Evolutionary conservation across 202 grass and related monocot species (phyloP).

Genomic region (Setaria italica): DNA sequence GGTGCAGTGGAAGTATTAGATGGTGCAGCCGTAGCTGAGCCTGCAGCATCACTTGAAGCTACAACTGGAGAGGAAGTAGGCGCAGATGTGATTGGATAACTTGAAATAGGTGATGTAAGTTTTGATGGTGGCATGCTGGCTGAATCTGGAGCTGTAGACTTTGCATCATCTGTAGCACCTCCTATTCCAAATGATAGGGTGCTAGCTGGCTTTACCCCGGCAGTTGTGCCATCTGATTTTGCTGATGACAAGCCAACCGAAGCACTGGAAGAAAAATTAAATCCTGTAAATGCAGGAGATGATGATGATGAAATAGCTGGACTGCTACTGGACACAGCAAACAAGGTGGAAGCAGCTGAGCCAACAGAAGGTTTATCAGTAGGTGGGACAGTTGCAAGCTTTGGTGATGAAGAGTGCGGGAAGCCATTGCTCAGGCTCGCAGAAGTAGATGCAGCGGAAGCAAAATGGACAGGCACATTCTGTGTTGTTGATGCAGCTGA

Average conservation of each 20-base stretch:
- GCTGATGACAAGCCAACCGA: conserved; percentile 22
- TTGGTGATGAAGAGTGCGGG: conserved; percentile 43
- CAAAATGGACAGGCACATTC: conserved; percentile 47
- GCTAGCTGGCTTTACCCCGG: conserved; percentile 45
- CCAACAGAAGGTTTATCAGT: conserved; percentile 47
- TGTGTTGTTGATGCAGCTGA: conserved; percentile 34
- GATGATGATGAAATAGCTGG: conserved; percentile 39
- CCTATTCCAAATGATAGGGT: conserved; percentile 36
- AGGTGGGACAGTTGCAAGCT: conserved; percentile 41
- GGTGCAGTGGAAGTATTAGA: conserved; percentile 43
- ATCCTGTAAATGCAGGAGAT: conserved; percentile 33
- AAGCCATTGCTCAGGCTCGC: conserved; percentile 72
- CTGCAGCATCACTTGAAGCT: conserved; percentile 38
- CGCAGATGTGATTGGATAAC: conserved; percentile 25
- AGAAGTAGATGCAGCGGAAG: conserved; percentile 55
- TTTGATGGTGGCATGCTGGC: conserved; percentile 38
- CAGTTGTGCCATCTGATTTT: conserved; percentile 44
- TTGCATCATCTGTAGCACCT: conserved; percentile 39
- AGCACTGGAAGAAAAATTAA: conserved; percentile 53
- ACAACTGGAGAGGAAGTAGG: conserved; percentile 29
- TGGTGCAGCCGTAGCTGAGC: conserved; percentile 30
- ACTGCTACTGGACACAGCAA: conserved; percentile 51
- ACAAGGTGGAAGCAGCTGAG: conserved; percentile 43
- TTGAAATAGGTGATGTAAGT: conserved; percentile 33
- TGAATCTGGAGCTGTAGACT: conserved; percentile 40